Evolutionary conservation across 495 filamentous ascomycete genomes (phyloP), one percentile per base, ranked within the genome.

Genomic region (Xylaria acuta): DNA sequence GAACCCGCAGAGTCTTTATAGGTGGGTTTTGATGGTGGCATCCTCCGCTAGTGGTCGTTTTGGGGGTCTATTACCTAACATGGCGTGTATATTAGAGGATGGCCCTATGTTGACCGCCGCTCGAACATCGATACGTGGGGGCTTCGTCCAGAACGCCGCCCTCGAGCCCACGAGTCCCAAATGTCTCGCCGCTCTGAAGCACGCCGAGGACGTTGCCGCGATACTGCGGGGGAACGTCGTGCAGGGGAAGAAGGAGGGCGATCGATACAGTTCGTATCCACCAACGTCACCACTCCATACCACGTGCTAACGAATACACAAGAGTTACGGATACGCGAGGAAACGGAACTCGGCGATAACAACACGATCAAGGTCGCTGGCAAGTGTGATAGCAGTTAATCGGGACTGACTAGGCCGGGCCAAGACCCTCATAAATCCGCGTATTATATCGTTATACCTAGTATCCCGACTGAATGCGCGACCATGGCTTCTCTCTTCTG

Each of bases 291-390:
- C 27, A 45, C 47, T 43, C n/a, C 47, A 41, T 6, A 27, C 18
- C 40, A 54, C 64, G 18, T 67, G 58, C 72, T 74, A 9, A 75
- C 51, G 45, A 6, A 4, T 12, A 5, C 4, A 20, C 74, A n/a
- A 97, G 94, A 92, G 79, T 84, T 99, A 64, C 85, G 89, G 20
- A 97, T 99, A 76, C 96, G 97, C 80, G 88, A 97, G 62, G 84
- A 95, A 68, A 99, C 92, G 56, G 96, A 98, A 81, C 86, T 93
- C 43, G 94, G 95, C 38, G 93, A 97, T 83, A 99, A 99, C 76
- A 93, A 97, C 67, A 92, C 90, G 8, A 88, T 97, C 75, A 94
- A 93, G 80, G 77, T 89, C 68, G 84, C 80, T 72, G 85, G 82
- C 16, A 86, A 79, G 69, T 87, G 86, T 70, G 79, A 77, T 25